A percentile compares a stretch with the other conserved stretches of the same genome.
phyloP scores from a whole-genome alignment of 1,139 yeast genomes.

The Candida gigantensis region DNA sequence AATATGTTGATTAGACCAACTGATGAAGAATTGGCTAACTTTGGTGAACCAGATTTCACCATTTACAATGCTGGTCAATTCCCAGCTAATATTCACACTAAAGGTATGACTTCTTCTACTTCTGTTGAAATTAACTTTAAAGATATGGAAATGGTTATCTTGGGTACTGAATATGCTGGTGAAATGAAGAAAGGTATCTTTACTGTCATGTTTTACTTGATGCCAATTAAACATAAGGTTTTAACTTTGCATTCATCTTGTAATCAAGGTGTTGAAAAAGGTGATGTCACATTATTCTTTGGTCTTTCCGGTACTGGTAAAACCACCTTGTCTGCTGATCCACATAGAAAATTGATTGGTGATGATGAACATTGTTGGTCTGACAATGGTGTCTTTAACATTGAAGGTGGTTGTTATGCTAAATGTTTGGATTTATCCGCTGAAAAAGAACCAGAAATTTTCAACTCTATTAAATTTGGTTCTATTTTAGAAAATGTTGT shows the following conservation, averaged over 20 bases:
- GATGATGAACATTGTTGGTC: conserved; percentile 99
- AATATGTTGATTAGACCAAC: conserved; percentile 97
- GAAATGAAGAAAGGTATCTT: conserved; percentile 99
- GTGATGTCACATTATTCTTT: conserved; percentile 90
- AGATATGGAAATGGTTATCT: conserved; percentile 97
- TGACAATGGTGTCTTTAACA: conserved; percentile 96
- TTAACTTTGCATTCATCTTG: conserved; percentile 95
- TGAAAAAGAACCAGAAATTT: conserved; percentile 97
- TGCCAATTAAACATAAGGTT: conserved; percentile 93
- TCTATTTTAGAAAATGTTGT: conserved; percentile 92
- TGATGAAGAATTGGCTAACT: conserved; percentile 79
- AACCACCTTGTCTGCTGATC: conserved; percentile 96
- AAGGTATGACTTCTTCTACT: conserved; percentile 96
- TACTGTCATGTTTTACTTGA: conserved; percentile 97
- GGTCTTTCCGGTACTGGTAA: conserved; percentile 98
- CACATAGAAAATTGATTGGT: conserved; percentile 90
- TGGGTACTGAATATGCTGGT: conserved; percentile 98
- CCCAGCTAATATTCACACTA: conserved; percentile 96
- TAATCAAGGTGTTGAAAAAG: conserved; percentile 77
- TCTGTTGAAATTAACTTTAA: conserved; percentile 96
- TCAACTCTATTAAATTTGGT: conserved; percentile 92
- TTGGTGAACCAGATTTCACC: conserved; percentile 98
- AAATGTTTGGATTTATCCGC: conserved; percentile 88
- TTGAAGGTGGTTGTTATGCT: conserved; percentile 99
- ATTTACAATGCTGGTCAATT: conserved; percentile 98